Evolutionary conservation across 441 rosid genomes (phyloP).

Genomic region (Corymbia citriodora): DNA sequence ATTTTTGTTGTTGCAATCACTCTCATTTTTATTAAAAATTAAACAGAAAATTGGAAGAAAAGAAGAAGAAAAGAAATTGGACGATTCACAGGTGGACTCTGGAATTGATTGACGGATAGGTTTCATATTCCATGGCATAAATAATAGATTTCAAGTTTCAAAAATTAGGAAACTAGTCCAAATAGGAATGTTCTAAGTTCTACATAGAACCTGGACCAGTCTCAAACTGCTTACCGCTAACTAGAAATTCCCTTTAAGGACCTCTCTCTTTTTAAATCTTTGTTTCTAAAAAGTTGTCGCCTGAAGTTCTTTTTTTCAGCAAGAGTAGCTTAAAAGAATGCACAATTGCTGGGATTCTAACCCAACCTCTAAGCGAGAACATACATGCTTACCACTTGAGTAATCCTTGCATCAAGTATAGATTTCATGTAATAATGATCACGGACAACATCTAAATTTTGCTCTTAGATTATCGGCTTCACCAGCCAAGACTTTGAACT

Average conservation of each 20-base stretch:
- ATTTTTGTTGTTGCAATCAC: neutral
- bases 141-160: too few relatives aligned
- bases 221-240: too few relatives aligned
- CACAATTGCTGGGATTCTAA: neutral
- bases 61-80: rapidly evolving
- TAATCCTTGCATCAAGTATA: neutral
- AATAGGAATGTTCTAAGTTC: neutral
- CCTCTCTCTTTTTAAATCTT: neutral
- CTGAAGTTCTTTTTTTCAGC: neutral
- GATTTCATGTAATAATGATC: neutral
- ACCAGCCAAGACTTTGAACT: neutral
- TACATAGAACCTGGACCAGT: neutral
- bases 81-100: rapidly evolving
- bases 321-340: neutral
- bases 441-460: neutral
- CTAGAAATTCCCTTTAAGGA: neutral
- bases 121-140: too few relatives aligned
- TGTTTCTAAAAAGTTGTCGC: neutral
- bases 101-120: neutral
- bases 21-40: neutral
- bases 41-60: rapidly evolving
- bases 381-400: neutral
- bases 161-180: too few relatives aligned
- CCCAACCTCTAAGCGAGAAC: neutral
- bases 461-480: neutral